These are phyloP conservation scores for Coffea humblotiana DNA, from an alignment of 305 asterid genomes.

Conservation along the genomic window DNA sequence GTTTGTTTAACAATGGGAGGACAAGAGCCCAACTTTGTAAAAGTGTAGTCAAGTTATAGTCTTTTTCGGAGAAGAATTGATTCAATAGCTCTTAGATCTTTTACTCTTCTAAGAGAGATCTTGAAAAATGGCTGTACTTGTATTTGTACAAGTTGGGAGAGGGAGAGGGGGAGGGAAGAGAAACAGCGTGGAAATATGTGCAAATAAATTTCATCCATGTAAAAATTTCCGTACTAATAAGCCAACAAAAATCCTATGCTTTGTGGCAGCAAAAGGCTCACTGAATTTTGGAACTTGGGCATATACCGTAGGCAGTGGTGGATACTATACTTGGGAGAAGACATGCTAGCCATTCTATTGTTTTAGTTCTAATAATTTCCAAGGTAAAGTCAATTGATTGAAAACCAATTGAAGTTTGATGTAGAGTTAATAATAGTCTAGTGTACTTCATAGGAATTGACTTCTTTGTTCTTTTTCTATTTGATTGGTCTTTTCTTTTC, in stretches of 20 bases:
- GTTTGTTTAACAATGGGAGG: constrained; percentile 23
- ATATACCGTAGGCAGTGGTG: background rate
- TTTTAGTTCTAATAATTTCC: background rate
- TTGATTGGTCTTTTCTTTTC: background rate
- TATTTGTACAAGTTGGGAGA: background rate
- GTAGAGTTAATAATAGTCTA: no score
- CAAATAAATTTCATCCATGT: constrained; percentile 22
- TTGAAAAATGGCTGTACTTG: constrained; percentile 7
- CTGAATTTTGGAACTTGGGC: constrained; percentile 17
- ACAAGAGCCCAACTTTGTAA: background rate
- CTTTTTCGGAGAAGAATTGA: background rate
- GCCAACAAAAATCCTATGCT: constrained; percentile 14
- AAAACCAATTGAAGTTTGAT: background rate
- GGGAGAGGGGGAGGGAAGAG: background rate
- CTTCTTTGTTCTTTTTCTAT: background rate
- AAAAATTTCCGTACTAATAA: constrained; percentile 17
- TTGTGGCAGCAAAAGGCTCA: constrained; percentile 17
- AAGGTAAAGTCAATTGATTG: background rate
- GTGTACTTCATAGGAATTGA: no score
- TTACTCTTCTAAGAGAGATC: constrained; percentile 15
- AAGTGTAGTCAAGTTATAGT: background rate
- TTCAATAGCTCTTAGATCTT: constrained; percentile 12
- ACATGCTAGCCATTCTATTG: constrained; percentile 14
- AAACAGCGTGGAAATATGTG: constrained; percentile 8
- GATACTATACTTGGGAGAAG: background rate